These are phyloP conservation scores for Ligustrum vulgare DNA, from an alignment of 257 asterid species.

Conservation along the genomic window DNA sequence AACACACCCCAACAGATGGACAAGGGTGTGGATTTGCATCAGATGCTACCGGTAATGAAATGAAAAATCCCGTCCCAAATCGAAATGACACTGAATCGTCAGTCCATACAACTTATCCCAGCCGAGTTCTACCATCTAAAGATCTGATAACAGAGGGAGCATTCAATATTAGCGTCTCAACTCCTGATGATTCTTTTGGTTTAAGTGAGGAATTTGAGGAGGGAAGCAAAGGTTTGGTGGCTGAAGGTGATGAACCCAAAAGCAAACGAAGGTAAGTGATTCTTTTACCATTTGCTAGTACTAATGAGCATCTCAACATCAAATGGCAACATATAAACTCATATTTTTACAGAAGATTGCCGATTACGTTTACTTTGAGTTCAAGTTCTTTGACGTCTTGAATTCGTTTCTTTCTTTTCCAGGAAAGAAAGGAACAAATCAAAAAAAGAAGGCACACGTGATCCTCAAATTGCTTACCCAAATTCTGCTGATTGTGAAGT, in stretches of 20 bases:
- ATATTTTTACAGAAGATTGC: too few relatives aligned
- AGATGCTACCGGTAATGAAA: constrained; percentile 27
- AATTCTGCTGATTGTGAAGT: constrained; percentile 44
- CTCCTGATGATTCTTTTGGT: constrained; percentile 28
- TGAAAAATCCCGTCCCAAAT: constrained; percentile 22
- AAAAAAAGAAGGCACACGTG: constrained; percentile 32
- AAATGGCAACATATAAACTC: neutral
- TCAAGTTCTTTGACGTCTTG: constrained; percentile 1
- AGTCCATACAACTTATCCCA: constrained; percentile 26
- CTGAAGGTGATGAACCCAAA: constrained; percentile 41
- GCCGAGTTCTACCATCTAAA: constrained; percentile 21
- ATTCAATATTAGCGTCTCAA: constrained; percentile 12
- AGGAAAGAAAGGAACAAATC: constrained; percentile 49
- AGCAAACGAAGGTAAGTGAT: constrained; percentile 60
- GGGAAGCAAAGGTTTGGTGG: constrained; percentile 39
- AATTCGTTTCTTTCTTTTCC: constrained; percentile 10
- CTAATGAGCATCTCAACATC: too few relatives aligned
- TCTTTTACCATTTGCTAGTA: neutral
- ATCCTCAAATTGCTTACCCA: constrained; percentile 36
- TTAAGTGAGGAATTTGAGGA: constrained; percentile 38
- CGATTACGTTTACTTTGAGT: neutral
- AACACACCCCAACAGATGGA: constrained; percentile 32
- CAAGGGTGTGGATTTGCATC: constrained; percentile 25
- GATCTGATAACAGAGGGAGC: constrained; percentile 29
- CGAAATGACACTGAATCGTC: constrained; percentile 34